Evolutionary conservation across 768 basidiomycete species (phyloP).

Genomic region (Lactifluus volemus): DNA sequence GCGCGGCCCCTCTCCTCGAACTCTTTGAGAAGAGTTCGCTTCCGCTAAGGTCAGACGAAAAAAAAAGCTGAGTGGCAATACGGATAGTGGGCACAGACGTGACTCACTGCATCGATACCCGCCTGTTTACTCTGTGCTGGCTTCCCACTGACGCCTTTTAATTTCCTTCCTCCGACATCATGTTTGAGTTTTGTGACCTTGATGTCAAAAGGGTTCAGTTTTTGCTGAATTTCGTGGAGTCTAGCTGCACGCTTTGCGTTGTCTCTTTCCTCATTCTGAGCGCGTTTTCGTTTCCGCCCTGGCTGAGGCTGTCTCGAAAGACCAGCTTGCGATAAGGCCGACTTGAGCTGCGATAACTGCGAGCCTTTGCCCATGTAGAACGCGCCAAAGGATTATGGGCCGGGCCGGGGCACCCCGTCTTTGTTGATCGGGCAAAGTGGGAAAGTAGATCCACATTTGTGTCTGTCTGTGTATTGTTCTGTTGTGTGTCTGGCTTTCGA

Average conservation of each 20-base stretch:
- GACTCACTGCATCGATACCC: slow-evolving; percentile 54
- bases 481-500: neutral
- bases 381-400: neutral
- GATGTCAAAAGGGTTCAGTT: slow-evolving; percentile 89
- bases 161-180: slow-evolving; percentile 80
- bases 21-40: slow-evolving; percentile 83
- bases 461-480: neutral
- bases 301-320: slow-evolving; percentile 51
- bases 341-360: slow-evolving; percentile 85
- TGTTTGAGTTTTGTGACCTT: slow-evolving; percentile 90
- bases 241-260: slow-evolving; percentile 75
- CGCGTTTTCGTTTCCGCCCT: slow-evolving; percentile 63
- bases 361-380: slow-evolving; percentile 68
- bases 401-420: neutral
- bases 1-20: slow-evolving; percentile 71
- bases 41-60: slow-evolving; percentile 45
- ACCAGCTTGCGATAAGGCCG: slow-evolving; percentile 72
- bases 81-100: slow-evolving; percentile 39
- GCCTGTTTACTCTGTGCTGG: slow-evolving; percentile 87
- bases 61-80: neutral
- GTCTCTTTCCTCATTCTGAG: slow-evolving; percentile 55
- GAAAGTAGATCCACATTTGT: neutral
- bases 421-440: neutral
- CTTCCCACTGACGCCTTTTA: slow-evolving; percentile 74
- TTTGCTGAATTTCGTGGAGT: slow-evolving; percentile 75